Evolutionary conservation across 441 rosid species (phyloP).

Genomic region (Breynia disticha): DNA sequence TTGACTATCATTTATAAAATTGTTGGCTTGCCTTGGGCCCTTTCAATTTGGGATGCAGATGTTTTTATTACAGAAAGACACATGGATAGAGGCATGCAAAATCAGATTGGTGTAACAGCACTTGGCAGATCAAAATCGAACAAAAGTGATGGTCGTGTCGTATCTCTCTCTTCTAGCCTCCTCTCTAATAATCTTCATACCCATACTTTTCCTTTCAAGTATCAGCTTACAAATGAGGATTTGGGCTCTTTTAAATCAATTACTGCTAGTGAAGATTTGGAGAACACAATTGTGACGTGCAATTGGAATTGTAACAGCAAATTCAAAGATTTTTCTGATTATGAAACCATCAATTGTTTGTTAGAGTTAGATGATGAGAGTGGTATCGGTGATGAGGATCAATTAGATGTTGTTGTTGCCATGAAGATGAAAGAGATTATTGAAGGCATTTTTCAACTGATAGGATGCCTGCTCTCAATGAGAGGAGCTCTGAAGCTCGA

Average conservation of each 20-base stretch:
- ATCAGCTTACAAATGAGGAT: slow-evolving; percentile 89
- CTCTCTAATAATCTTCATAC: slow-evolving; percentile 51
- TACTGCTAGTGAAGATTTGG: slow-evolving; percentile 86
- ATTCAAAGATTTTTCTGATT: slow-evolving; percentile 53
- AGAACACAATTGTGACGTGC: slow-evolving; percentile 88
- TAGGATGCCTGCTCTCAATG: slow-evolving; percentile 74
- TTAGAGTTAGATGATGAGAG: slow-evolving; percentile 58
- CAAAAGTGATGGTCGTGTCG: no score
- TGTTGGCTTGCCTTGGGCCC: no score
- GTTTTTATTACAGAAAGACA: no score
- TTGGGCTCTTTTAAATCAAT: slow-evolving; percentile 84
- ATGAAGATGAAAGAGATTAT: slow-evolving; percentile 71
- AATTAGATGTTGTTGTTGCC: slow-evolving; percentile 23
- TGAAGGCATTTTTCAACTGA: slow-evolving; percentile 91
- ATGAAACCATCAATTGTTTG: slow-evolving; percentile 68
- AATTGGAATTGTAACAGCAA: slow-evolving; percentile 19
- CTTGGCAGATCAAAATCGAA: no score
- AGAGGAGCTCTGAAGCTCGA: no score
- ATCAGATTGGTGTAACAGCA: no score
- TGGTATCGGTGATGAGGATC: slow-evolving; percentile 17
- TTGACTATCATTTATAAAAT: no score
- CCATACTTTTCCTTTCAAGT: slow-evolving; percentile 65
- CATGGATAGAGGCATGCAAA: no score
- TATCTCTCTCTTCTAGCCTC: slow-evolving; percentile 48
- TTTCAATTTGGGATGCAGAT: no score